These are phyloP conservation scores for Neurospora sp. DNA, from an alignment of 2,329 filamentous ascomycete genomes.

Conservation along the genomic window DNA sequence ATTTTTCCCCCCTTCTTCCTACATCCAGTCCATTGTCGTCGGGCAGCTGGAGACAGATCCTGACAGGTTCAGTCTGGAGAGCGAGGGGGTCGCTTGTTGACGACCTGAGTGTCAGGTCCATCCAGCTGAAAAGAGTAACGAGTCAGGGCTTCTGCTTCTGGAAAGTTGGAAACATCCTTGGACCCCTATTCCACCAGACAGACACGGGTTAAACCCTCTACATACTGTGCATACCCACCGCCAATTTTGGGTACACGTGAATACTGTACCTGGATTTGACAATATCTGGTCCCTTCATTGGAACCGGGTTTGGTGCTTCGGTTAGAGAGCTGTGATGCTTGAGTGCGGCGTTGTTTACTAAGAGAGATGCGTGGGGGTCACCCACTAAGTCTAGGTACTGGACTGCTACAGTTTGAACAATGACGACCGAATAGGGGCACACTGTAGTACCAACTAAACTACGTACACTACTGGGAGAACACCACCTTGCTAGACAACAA, in stretches of 20 bases:
- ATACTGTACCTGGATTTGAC: background rate
- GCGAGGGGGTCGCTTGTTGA: background rate
- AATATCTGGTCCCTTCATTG: background rate
- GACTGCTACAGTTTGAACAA: background rate
- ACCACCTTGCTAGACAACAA: background rate
- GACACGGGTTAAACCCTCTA: background rate
- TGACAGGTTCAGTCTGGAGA: background rate
- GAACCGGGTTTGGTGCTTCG: background rate
- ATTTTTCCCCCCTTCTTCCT: background rate
- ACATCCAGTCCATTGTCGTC: background rate
- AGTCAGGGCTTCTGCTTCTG: background rate
- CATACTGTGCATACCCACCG: background rate
- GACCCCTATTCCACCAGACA: background rate
- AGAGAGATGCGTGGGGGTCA: background rate
- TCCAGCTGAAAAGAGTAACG: background rate
- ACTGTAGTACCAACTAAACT: background rate
- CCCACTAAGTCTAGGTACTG: too few species aligned
- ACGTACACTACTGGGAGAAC: background rate
- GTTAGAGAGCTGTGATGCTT: background rate
- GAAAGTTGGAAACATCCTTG: background rate
- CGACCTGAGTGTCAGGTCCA: background rate
- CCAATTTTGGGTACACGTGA: background rate
- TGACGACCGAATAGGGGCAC: background rate
- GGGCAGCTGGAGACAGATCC: background rate
- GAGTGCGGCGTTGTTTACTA: background rate